These are phyloP conservation scores for Phialemoniopsis sp. DNA, from an alignment of 2,329 filamentous ascomycete species.

Conservation along the genomic window DNA sequence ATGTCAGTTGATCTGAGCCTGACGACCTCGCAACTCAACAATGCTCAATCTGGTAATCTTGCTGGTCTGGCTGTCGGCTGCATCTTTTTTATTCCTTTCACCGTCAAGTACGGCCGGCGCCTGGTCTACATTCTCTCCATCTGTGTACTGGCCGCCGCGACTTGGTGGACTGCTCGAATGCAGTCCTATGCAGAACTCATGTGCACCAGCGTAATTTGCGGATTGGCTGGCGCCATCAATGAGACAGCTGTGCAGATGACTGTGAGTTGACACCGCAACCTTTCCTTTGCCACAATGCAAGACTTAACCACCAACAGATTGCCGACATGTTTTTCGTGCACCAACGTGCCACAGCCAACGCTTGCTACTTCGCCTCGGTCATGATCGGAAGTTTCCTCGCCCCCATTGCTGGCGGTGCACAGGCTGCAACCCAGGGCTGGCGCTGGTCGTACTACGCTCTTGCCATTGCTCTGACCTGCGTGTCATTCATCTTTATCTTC, in stretches of 20 bases:
- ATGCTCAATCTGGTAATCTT: constrained; percentile 19
- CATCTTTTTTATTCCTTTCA: constrained; percentile 25
- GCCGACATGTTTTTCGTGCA: constrained; percentile 25
- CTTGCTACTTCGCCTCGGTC: constrained; percentile 4
- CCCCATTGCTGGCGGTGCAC: constrained; percentile 25
- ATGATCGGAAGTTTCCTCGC: constrained; percentile 22
- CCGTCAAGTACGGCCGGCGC: constrained; percentile 27
- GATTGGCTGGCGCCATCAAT: constrained; percentile 29
- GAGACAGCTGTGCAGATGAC: constrained; percentile 32
- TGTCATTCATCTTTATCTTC: too few species aligned
- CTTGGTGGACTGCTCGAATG: neutral
- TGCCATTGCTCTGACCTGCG: too few species aligned
- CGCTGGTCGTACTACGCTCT: constrained; percentile 20
- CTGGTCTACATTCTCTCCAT: constrained; percentile 19
- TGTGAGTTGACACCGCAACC: too few species aligned
- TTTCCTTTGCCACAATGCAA: too few species aligned
- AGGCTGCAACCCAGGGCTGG: constrained; percentile 46
- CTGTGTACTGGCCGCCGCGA: constrained; percentile 7
- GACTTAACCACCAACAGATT: constrained; percentile 5
- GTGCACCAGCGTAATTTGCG: constrained; percentile 13
- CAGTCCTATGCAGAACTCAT: too few species aligned
- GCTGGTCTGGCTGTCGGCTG: constrained; percentile 25
- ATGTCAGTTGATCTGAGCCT: constrained; percentile 23
- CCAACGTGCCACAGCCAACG: constrained; percentile 8
- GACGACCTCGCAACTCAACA: constrained; percentile 16